Percentiles rank a stretch among this genome's conserved stretches.
Conservation (phyloP, 805 yeast species). For the Pichia scutulata region DNA sequence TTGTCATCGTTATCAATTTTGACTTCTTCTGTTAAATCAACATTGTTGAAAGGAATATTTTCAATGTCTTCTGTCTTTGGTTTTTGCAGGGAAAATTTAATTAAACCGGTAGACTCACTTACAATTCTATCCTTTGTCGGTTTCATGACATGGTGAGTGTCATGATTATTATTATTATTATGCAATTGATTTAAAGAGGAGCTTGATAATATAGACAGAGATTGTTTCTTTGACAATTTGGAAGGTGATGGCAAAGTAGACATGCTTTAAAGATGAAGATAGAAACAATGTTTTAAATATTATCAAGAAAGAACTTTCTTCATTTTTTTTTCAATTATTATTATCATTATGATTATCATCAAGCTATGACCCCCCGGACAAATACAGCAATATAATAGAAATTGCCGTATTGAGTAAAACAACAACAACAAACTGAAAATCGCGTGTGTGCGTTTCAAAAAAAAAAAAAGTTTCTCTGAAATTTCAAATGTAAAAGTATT, state of each 20-base stretch:
- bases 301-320: too few relatives aligned
- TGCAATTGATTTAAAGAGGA: slow-evolving; percentile 19
- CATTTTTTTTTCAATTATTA: too few relatives aligned
- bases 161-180: slow-evolving; percentile 2
- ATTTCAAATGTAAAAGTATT: too few relatives aligned
- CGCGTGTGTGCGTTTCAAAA: too few relatives aligned
- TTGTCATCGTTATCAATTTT: neutral
- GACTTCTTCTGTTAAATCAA: neutral
- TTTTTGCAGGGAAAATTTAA: slow-evolving; percentile 32
- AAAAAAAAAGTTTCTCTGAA: too few relatives aligned
- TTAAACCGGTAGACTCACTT: slow-evolving; percentile 46
- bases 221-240: slow-evolving; percentile 22
- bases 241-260: slow-evolving; percentile 3
- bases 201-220: slow-evolving; percentile 28
- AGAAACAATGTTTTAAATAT: too few relatives aligned
- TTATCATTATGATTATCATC: neutral
- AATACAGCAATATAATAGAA: neutral
- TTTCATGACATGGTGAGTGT: slow-evolving; percentile 10
- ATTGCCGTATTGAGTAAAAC: neutral
- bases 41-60: neutral
- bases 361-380: neutral
- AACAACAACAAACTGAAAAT: too few relatives aligned
- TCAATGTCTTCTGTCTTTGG: neutral
- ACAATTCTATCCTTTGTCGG: slow-evolving; percentile 34
- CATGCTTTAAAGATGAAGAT: neutral